phyloP scores from a whole-genome alignment of 2,329 filamentous ascomycete species.

The Aureobasidium sp. region DNA sequence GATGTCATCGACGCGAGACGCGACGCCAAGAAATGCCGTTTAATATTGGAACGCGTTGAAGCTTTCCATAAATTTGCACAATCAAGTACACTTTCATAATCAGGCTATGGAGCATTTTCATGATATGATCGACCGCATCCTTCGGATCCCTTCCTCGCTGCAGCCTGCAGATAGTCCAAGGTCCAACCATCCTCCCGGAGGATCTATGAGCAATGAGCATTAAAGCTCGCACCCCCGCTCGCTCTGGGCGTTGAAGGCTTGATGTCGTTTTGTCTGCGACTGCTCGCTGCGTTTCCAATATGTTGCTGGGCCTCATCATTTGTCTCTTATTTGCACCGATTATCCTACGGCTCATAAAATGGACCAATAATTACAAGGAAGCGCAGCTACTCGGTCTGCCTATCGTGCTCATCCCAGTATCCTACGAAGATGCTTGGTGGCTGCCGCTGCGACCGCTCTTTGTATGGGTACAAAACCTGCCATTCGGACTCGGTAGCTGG shows the following conservation, averaged over 20 bases:
- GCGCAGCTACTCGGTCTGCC: neutral
- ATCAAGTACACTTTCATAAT: neutral
- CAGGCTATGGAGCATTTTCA: neutral
- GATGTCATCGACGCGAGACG: neutral
- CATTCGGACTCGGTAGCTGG: neutral
- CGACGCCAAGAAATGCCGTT: neutral
- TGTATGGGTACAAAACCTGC: neutral
- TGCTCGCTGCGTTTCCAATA: neutral
- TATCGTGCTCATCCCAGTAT: neutral
- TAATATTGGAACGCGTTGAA: neutral
- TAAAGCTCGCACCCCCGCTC: too few relatives aligned
- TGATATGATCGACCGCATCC: too few relatives aligned
- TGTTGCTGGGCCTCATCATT: neutral
- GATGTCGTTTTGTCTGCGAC: too few relatives aligned
- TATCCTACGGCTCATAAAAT: neutral
- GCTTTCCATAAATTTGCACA: neutral
- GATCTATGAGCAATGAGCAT: too few relatives aligned
- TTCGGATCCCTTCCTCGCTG: too few relatives aligned
- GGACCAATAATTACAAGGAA: neutral
- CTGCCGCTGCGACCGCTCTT: neutral
- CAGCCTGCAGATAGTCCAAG: too few relatives aligned
- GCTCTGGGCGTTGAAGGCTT: too few relatives aligned
- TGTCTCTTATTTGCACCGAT: neutral
- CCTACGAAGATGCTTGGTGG: neutral
- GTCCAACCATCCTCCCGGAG: too few relatives aligned